A percentile compares a stretch with the other conserved stretches of the same genome.
These are phyloP conservation scores for Lepidium didymum DNA, from an alignment of 345 rosid genomes.

Conservation along the genomic window DNA sequence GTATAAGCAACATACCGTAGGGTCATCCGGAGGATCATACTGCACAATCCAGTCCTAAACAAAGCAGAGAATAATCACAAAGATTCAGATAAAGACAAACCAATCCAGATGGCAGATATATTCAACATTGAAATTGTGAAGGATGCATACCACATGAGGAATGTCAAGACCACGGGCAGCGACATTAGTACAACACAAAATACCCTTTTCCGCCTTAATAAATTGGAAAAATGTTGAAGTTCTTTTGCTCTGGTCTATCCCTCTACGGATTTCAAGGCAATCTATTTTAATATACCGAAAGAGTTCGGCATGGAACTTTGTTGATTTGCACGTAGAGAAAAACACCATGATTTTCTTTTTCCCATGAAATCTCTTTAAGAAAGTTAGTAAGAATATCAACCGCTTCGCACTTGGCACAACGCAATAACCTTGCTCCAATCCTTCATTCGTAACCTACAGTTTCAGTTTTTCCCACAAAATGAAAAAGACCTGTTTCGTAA, in stretches of 20 bases:
- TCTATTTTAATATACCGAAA: conserved; percentile 70
- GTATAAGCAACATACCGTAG: conserved; percentile 43
- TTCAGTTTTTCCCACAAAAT: conserved; percentile 5
- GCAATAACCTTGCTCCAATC: conserved; percentile 91
- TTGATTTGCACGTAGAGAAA: conserved; percentile 93
- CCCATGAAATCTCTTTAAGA: conserved; percentile 64
- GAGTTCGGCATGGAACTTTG: conserved; percentile 81
- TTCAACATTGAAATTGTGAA: neutral
- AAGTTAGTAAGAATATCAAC: conserved; percentile 76
- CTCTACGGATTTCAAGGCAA: conserved; percentile 83
- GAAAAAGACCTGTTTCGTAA: neutral
- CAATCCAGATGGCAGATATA: neutral
- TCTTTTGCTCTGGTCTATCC: conserved; percentile 86
- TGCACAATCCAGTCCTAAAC: conserved; percentile 96
- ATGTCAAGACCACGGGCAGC: conserved; percentile 99
- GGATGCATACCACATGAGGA: conserved; percentile 76
- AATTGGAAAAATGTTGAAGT: conserved; percentile 89
- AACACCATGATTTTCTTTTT: conserved; percentile 98
- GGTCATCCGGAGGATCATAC: conserved; percentile 96
- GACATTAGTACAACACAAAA: conserved; percentile 87
- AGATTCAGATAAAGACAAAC: neutral
- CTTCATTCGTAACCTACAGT: conserved; percentile 90
- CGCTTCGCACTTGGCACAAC: conserved; percentile 79
- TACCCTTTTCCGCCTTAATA: conserved; percentile 82
- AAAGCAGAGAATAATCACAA: conserved; percentile 1